Percentiles rank a stretch among this genome's conserved stretches.
phyloP scores from a whole-genome alignment of 148 eudicot species.

The Persicaria maculosa region DNA sequence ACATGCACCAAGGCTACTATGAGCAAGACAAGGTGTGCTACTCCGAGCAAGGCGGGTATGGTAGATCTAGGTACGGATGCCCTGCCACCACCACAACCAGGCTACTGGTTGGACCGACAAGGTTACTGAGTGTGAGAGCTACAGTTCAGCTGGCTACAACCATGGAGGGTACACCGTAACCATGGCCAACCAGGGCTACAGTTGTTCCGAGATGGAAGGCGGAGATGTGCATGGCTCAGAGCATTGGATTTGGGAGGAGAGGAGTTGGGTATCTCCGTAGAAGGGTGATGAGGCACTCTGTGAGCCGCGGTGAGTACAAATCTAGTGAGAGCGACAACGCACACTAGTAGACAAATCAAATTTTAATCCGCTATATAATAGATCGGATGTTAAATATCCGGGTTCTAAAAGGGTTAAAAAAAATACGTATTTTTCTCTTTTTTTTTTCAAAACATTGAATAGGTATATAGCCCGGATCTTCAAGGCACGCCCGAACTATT shows the following conservation, averaged over 20 bases:
- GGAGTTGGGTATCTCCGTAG: neutral
- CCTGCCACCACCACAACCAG: neutral
- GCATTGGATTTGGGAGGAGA: no score
- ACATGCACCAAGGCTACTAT: neutral
- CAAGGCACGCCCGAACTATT: no score
- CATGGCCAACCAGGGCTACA: neutral
- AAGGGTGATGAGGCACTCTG: neutral
- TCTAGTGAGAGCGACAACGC: conserved; percentile 10
- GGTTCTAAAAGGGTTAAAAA: no score
- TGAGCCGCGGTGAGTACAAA: conserved; percentile 3
- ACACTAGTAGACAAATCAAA: no score
- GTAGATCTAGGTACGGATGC: neutral
- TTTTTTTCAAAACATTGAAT: no score
- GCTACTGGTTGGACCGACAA: no score
- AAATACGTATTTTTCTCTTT: no score
- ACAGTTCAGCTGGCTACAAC: neutral
- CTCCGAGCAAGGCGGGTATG: neutral
- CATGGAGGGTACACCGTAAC: neutral
- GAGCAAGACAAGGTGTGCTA: conserved; percentile 1
- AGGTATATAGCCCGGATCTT: no score
- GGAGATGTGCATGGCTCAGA: neutral
- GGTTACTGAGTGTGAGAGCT: neutral
- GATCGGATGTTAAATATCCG: no score
- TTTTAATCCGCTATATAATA: no score
- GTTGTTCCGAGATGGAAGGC: neutral